Evolutionary conservation across 2,329 filamentous ascomycete species (phyloP).

Genomic region (Teratosphaeriaceae sp.): DNA sequence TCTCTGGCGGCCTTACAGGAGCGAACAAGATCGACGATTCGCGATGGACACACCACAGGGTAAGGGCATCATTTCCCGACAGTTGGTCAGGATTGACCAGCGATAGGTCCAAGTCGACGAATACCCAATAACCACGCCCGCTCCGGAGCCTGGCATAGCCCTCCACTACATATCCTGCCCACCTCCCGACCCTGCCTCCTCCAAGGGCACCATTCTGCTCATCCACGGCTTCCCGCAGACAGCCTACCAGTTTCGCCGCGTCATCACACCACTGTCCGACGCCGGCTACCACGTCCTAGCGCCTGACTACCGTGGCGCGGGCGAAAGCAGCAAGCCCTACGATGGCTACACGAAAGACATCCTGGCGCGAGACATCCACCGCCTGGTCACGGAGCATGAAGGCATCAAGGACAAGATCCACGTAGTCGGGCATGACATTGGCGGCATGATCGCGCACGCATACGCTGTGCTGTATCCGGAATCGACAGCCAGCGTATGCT

Average conservation of each 20-base stretch:
- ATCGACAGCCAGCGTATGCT: slow-evolving; percentile 31
- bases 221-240: slow-evolving; percentile 45
- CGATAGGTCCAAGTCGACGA: slow-evolving; percentile 9
- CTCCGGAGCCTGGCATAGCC: slow-evolving; percentile 14
- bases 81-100: too few species aligned
- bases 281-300: slow-evolving; percentile 34
- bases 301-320: slow-evolving; percentile 37
- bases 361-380: slow-evolving; percentile 35
- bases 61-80: not conserved
- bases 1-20: slow-evolving; percentile 4
- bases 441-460: slow-evolving; percentile 41
- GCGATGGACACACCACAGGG: slow-evolving; percentile 2
- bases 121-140: slow-evolving; percentile 7
- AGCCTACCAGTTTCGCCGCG: slow-evolving; percentile 39
- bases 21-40: slow-evolving; percentile 7
- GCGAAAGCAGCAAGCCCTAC: slow-evolving; percentile 19
- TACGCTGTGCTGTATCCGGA: slow-evolving; percentile 33
- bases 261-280: slow-evolving; percentile 30
- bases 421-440: slow-evolving; percentile 44
- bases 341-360: slow-evolving; percentile 35
- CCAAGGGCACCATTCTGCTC: slow-evolving; percentile 35
- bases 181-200: slow-evolving; percentile 4
- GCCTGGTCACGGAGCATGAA: slow-evolving; percentile 25
- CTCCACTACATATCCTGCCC: slow-evolving; percentile 23
- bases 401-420: slow-evolving; percentile 31